Evolutionary conservation across 805 yeast species (phyloP), one percentile per base, ranked within the genome.

Genomic region (Monosporozyma siamensis): DNA sequence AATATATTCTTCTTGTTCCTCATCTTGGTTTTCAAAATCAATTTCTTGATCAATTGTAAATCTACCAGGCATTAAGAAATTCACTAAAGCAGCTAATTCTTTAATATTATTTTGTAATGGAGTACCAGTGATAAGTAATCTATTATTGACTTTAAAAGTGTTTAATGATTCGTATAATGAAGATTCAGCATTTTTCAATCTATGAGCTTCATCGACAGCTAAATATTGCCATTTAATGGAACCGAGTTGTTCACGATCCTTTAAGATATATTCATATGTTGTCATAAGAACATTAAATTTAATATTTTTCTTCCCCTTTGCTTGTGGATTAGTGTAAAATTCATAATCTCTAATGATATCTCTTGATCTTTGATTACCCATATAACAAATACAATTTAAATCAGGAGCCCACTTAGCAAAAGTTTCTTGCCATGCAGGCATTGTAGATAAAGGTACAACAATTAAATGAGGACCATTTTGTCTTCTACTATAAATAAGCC

Each of bases 391-490:
- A 64, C 90, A 87, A 59, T 94, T 92, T 46, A 92, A 70, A 58
- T 89, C 97, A 2, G 98, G 97, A 0, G 98, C 76, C 99, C 99
- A 92, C 56, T 80, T 77, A 54, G 92, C 97, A 63, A 92, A 86
- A 3, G 98, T 92, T 59, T 92, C 98, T 66, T 92, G 97, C 99
- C 99, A 92, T 0, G 98, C 95, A 3, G 97, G 96, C 43, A 92
- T 79, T 0, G 99, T 92, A 2, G 95, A 84, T 44, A 92, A 68
- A 1, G 99, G 99, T 6, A 92, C 98, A 24, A 92, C 98, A 15
- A 92, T 92, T 35, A 92, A 59, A 63, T 90, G 97, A 2, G 99
- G 98, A 6, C 99, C 99, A 63, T 89, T 85, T 59, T 92, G 98
- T 64, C 95, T 77, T 61, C 98, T 78, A 4, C 97, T 94, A 62